Base-by-base conservation (phyloP, 1,139 yeast species). In the Taiozyma sp. region DNA sequence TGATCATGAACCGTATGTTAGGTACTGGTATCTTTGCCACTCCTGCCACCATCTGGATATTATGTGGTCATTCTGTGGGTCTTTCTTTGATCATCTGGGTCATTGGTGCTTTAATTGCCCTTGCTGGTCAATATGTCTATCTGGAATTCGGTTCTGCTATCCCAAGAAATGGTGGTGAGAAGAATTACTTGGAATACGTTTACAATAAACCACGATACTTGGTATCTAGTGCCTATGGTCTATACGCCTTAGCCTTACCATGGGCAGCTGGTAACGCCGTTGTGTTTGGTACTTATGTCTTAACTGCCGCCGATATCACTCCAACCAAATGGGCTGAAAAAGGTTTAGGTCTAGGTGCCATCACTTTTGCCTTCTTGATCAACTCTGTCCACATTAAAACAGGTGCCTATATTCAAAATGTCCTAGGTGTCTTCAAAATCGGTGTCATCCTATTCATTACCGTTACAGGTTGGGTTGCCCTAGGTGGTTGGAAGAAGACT, bases 11-110 rank as follows among this genome's bases (percentile, higher is more conserved):
- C 66, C 76, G 96, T 67, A 87, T 87, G 84, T 76, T 89, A 59
- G 96, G 96, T 57, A 88, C 96, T 10, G 96, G 96, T 66, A 87
- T 89, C 49, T 89, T 89, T 67, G 84, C 93, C 43, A 86, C 92
- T 5, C 90, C 95, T 4, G 82, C 93, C n/a, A 82, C 89, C 22
- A 87, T 89, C 54, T 86, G 77, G 61, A 65, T 73, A 4, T 73
- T 84, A 54, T 59, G 66, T 53, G 77, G 85, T 30, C 95, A 96
- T 6, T 84, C 92, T 19, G 88, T 88, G 14, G 96, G 96, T 22
- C 70, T 87, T 45, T 71, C 92, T 1, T 72, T 89, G 51, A 69
- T 86, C 53, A 72, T 89, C 68, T 89, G 96, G 96, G 79, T 83
- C 30, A 80, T 84, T 22, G 96, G 96, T 47, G 80, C 90, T 13